These are phyloP conservation scores for Medicago arabica DNA, from an alignment of 306 rosid species.

Conservation along the genomic window DNA sequence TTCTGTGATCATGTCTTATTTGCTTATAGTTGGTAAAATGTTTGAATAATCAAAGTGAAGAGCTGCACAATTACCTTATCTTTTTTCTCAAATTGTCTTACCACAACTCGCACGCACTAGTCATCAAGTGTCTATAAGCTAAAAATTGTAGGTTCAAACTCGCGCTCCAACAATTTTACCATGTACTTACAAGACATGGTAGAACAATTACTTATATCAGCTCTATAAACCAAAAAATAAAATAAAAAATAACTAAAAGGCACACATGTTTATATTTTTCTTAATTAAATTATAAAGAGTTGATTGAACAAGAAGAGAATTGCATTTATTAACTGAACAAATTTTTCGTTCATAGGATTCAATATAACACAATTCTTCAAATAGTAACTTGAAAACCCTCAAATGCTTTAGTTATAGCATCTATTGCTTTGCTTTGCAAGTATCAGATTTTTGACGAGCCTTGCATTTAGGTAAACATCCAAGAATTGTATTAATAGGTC, in stretches of 20 bases:
- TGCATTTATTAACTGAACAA: constrained; percentile 35
- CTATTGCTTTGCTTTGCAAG: constrained; percentile 43
- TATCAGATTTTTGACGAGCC: constrained; percentile 46
- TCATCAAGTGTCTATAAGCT: too few relatives aligned
- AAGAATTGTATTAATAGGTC: constrained; percentile 38
- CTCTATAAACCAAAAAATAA: too few relatives aligned
- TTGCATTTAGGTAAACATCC: constrained; percentile 66
- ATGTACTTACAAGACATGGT: too few relatives aligned
- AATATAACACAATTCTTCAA: constrained; percentile 37
- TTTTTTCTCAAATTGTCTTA: too few relatives aligned
- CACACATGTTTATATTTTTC: constrained; percentile 5
- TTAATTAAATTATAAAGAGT: neutral
- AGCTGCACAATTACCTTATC: too few relatives aligned
- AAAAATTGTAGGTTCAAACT: too few relatives aligned
- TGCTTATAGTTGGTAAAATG: too few relatives aligned
- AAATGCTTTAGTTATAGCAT: constrained; percentile 22
- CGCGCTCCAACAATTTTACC: too few relatives aligned
- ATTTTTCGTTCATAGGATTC: constrained; percentile 35
- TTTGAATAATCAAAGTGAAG: too few relatives aligned
- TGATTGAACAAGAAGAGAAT: constrained; percentile 11
- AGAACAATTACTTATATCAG: too few relatives aligned
- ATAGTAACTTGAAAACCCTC: neutral
- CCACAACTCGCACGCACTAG: too few relatives aligned
- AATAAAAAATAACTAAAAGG: neutral
- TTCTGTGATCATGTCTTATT: too few relatives aligned